Base-by-base conservation (phyloP, 768 basidiomycete species). In the Pleurotus tuber-regium region DNA sequence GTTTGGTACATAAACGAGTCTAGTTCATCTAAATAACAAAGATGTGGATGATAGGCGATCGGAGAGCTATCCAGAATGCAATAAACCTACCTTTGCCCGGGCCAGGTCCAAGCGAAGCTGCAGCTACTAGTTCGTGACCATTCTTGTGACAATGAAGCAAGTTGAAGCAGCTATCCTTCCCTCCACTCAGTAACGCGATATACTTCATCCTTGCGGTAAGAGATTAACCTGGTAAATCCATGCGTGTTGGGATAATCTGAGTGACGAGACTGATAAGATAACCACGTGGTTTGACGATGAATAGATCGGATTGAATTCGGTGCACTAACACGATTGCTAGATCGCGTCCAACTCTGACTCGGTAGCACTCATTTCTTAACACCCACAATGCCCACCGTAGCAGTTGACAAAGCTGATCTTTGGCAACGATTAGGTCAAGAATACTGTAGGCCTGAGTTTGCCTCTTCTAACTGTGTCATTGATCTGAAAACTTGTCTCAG, bases 1-100 rank as follows among this genome's bases (percentile, higher is more conserved):
- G 96, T 98, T 67, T 99, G 97, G 68, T 98, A 99, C 66, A 99
- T 77, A 71, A 93, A 98, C 19, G 95, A 98, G 68, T 99, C 95
- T 61, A 98, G 82, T 74, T 99, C 97, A 75, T 98, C 97, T 97
- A 66, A n/a, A 38, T 55, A 49, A 52, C 36, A 54, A 51, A 59
- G 57, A 53, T 58, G 57, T 51, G 41, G 54, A 53, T 58, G 58
- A 47, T 58, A 58, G n/a, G n/a, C 62, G 57, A 55, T 48, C 38
- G 46, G 59, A 49, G 49, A 57, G 63, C 52, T 36, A 33, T 52
- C 49, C 54, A 48, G 57, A 33, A 42, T 23, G 54, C 50, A 50
- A 42, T 53, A 47, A 51, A 61, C 79, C 62, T 59, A 94, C 96
- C 95, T 83, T 87, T 89, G 60, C 92, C 95, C 52, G 76, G 70